Base-by-base conservation (phyloP, 2,329 filamentous ascomycete genomes). In the Nothopassalora personata region DNA sequence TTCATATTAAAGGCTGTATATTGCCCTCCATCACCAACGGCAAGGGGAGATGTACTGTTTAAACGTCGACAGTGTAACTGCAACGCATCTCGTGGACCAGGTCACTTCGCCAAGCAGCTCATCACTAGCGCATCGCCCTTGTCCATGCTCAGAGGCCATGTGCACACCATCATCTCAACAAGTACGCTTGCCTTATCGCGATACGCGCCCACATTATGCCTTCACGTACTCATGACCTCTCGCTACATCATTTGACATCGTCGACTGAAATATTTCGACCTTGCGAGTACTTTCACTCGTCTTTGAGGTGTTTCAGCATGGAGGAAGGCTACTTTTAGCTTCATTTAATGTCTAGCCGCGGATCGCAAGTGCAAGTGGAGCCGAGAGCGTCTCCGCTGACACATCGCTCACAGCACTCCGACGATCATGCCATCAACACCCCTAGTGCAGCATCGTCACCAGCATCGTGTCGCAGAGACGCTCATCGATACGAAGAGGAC, bases 391-490 rank as follows among this genome's bases (percentile, higher is more conserved):
- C 18, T 9, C 33, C 19, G 54, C 56, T 54, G 18, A 53, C 56
- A 18, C 50, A 31, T 18, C 31, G 30, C 46, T 18, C 18, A 57
- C 36, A 52, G 45, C 36, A 31, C 48, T 30, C 23, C 31, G n/a
- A 34, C 58, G 19, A 33, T 56, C 46, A n/a, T 15, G 18, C 49
- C 47, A 53, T 33, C 49, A 47, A 18, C 50, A 51, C 56, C 50
- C 36, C n/a, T 11, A 49, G 45, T 27, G 15, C n/a, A 31, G 49
- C 69, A 69, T 51, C 66, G 11, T 51, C 49, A 18, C 53, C 54
- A 18, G 39, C 68, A 31, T 71, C 70, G 13, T 73, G 72, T 51
- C 72, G 69, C 57, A 10, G 15, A 49, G n/a, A 28, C 45, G 5
- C 5, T 13, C 13, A 15, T 15, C 46, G 18, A 31, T 27, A 19